Conservation (phyloP, 306 rosid genomes). For the Vachellia pachyceras region DNA sequence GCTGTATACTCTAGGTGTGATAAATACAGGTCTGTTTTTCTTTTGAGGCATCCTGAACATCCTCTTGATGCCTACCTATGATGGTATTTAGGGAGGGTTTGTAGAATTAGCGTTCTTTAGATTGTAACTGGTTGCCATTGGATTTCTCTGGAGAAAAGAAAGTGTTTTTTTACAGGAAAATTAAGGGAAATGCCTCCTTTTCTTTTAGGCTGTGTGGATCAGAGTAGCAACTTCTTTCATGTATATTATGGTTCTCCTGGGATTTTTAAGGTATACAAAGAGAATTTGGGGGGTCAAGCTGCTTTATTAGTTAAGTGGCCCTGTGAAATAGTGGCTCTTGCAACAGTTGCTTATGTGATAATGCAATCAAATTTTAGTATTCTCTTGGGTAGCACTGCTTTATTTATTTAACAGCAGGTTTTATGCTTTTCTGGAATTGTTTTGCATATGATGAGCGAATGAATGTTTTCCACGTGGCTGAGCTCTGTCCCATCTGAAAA, state of each 20-base stretch:
- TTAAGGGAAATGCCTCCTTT: neutral
- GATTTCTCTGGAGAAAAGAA: constrained; percentile 40
- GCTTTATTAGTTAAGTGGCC: neutral
- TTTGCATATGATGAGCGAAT: neutral
- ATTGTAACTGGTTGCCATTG: constrained; percentile 46
- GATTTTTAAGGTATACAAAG: constrained; percentile 31
- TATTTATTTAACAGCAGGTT: neutral
- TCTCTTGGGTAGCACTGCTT: neutral
- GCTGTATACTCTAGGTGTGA: constrained; percentile 49
- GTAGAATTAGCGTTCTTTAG: constrained; percentile 36
- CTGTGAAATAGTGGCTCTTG: neutral
- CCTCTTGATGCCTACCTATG: constrained; percentile 32
- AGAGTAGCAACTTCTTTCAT: constrained; percentile 21
- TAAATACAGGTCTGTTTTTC: constrained; percentile 35
- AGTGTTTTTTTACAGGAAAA: constrained; percentile 26
- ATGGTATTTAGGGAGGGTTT: constrained; percentile 27
- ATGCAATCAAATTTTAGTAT: neutral
- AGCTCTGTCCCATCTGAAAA: neutral
- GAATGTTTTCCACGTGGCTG: neutral
- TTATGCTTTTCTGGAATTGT: neutral
- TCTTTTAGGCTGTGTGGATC: constrained; percentile 8
- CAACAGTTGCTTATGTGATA: neutral
- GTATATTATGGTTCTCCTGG: constrained; percentile 34
- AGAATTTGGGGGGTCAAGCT: constrained; percentile 28
- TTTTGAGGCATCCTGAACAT: constrained; percentile 11